phyloP scores from a whole-genome alignment of 768 basidiomycete genomes.

The Tephrocybe sp. region DNA sequence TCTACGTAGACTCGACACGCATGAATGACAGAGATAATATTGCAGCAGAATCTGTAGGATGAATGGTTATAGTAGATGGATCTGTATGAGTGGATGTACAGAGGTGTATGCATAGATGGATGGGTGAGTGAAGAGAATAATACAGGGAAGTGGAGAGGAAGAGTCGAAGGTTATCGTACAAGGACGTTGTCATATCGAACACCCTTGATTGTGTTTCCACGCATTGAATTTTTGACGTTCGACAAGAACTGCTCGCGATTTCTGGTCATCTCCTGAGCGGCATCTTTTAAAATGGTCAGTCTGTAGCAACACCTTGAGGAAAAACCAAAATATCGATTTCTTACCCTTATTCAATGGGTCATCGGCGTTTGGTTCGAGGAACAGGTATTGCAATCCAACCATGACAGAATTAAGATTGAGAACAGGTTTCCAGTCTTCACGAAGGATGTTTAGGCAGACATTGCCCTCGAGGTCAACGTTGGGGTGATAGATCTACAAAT shows the following conservation, averaged over 20 bases:
- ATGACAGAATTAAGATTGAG: slow-evolving; percentile 97
- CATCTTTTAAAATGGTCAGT: slow-evolving; percentile 55
- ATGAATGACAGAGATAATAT: slow-evolving; percentile 18
- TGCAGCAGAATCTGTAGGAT: slow-evolving; percentile 21
- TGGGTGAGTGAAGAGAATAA: slow-evolving; percentile 24
- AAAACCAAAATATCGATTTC: slow-evolving; percentile 20
- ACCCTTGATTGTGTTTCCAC: slow-evolving; percentile 75
- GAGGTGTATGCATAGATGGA: slow-evolving; percentile 19
- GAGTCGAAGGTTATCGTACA: slow-evolving; percentile 32
- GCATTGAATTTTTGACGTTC: slow-evolving; percentile 88
- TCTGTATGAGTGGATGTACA: slow-evolving; percentile 32
- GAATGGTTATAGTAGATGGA: slow-evolving; percentile 25
- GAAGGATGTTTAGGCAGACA: slow-evolving; percentile 95
- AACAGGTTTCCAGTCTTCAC: slow-evolving; percentile 99
- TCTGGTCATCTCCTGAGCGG: slow-evolving; percentile 90
- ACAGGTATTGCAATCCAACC: slow-evolving; percentile 97
- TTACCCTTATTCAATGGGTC: slow-evolving; percentile 97
- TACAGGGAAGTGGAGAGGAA: slow-evolving; percentile 17
- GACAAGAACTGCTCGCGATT: slow-evolving; percentile 79
- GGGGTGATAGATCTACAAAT: slow-evolving; percentile 90
- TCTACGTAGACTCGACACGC: slow-evolving; percentile 26
- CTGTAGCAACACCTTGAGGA: background rate
- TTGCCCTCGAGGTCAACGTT: slow-evolving; percentile 98
- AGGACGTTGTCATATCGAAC: slow-evolving; percentile 77
- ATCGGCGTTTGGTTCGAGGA: slow-evolving; percentile 97